These are phyloP conservation scores for Pouteria glomerata DNA, from an alignment of 148 eudicot genomes.

Conservation along the genomic window DNA sequence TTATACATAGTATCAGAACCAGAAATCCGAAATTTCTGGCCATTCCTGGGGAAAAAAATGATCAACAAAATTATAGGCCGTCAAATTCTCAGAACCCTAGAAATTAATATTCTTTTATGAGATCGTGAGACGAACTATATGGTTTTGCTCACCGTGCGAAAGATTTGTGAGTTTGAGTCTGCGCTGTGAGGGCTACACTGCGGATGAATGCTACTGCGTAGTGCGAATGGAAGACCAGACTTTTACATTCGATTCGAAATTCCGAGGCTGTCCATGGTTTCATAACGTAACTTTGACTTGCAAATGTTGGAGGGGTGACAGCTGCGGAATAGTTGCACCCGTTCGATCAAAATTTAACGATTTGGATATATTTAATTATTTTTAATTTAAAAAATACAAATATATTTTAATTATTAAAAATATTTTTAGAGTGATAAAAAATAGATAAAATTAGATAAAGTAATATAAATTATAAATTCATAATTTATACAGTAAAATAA, in stretches of 20 bases:
- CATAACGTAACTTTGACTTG: no score
- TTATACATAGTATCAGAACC: conserved; percentile 28
- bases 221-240: not conserved
- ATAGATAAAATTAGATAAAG: no score
- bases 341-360: no score
- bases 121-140: not conserved
- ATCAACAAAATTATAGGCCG: not conserved
- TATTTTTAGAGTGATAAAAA: no score
- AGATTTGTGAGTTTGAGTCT: not conserved
- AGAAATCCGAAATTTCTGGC: conserved; percentile 44
- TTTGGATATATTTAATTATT: no score
- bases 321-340: no score
- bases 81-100: not conserved
- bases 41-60: conserved; percentile 42
- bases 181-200: not conserved
- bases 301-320: no score
- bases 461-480: no score
- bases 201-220: not conserved
- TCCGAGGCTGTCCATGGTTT: not conserved
- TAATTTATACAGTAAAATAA: no score
- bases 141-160: not conserved
- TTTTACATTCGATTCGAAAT: not conserved
- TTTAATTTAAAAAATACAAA: no score
- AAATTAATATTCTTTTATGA: not conserved
- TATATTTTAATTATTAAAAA: no score